Conservation (phyloP, 2,329 filamentous ascomycete genomes). For the Epichloe hybrida region DNA sequence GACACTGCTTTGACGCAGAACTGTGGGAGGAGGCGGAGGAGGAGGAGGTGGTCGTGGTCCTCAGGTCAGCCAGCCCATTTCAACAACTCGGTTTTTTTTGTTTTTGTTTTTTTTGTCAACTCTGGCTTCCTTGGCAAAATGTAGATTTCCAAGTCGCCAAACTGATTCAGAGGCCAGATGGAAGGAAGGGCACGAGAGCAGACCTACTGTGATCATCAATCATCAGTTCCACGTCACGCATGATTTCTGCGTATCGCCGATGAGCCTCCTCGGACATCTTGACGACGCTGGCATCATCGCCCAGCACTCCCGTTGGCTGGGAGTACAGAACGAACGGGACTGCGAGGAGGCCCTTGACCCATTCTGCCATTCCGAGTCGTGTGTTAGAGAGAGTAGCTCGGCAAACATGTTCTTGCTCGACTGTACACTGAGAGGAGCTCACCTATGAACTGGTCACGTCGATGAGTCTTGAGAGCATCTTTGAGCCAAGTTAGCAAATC, state of each 20-base stretch:
- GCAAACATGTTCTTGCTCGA: too few species aligned
- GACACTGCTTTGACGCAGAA: conserved; percentile 47
- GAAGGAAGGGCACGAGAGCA: not conserved
- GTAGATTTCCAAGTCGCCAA: too few species aligned
- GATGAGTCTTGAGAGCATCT: conserved; percentile 67
- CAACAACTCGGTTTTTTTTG: too few species aligned
- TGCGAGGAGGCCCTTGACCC: conserved; percentile 89
- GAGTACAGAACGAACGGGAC: conserved; percentile 96
- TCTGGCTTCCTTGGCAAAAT: too few species aligned
- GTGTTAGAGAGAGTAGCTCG: not conserved
- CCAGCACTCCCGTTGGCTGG: conserved; percentile 78
- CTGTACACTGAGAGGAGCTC: conserved; percentile 11
- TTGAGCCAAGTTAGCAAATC: not conserved
- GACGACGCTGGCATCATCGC: conserved; percentile 50
- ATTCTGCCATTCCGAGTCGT: conserved; percentile 45
- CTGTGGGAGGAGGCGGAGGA: conserved; percentile 24
- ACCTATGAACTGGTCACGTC: conserved; percentile 81
- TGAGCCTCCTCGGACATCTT: conserved; percentile 71
- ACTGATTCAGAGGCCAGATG: too few species aligned
- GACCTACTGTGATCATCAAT: conserved; percentile 75
- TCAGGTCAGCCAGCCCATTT: not conserved
- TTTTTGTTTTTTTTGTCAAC: too few species aligned
- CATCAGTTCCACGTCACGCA: conserved; percentile 83
- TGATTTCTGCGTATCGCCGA: conserved; percentile 84
- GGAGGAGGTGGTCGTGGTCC: too few species aligned